A percentile compares a stretch with the other conserved stretches of the same genome.
Evolutionary conservation across 352 stramenopile species (phyloP).

Genomic region (Pythium sp.): DNA sequence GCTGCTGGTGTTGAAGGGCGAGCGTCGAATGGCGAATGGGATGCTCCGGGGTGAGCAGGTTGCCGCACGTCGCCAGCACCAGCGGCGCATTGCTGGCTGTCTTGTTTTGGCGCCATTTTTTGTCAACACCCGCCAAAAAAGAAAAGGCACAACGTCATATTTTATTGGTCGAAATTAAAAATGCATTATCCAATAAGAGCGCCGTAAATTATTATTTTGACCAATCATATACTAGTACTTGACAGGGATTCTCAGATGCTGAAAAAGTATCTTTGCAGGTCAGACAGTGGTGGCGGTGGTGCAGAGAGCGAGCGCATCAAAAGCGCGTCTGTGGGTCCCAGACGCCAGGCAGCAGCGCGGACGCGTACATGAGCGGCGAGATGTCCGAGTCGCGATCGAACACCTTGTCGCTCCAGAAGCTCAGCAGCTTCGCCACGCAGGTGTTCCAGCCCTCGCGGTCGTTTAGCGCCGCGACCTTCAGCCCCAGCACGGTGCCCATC

Average conservation of each 20-base stretch:
- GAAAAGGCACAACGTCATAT: no score
- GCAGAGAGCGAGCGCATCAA: background rate
- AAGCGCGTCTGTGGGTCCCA: constrained; percentile 14
- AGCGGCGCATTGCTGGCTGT: background rate
- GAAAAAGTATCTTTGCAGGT: constrained; percentile 7
- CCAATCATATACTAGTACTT: background rate
- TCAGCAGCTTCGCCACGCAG: constrained; percentile 20
- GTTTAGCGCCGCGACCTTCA: constrained; percentile 18
- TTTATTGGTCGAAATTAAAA: background rate
- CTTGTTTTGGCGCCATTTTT: constrained; percentile 17
- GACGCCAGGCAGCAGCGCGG: constrained; percentile 32
- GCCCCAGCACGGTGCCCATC: constrained; percentile 30
- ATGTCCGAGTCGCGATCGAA: constrained; percentile 38
- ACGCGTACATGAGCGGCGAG: constrained; percentile 47
- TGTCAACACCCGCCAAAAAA: constrained; percentile 3
- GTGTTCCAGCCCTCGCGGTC: constrained; percentile 20
- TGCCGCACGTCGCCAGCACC: background rate
- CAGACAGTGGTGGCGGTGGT: background rate
- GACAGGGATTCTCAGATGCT: no score
- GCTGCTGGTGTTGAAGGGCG: background rate
- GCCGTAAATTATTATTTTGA: background rate
- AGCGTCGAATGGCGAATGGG: constrained; percentile 8
- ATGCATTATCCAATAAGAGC: background rate
- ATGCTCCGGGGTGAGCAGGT: constrained; percentile 2
- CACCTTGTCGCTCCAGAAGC: constrained; percentile 24